Evolutionary conservation across 306 rosid genomes (phyloP), one percentile per base, ranked within the genome.

Genomic region (Herpetospermum pedunculosum): DNA sequence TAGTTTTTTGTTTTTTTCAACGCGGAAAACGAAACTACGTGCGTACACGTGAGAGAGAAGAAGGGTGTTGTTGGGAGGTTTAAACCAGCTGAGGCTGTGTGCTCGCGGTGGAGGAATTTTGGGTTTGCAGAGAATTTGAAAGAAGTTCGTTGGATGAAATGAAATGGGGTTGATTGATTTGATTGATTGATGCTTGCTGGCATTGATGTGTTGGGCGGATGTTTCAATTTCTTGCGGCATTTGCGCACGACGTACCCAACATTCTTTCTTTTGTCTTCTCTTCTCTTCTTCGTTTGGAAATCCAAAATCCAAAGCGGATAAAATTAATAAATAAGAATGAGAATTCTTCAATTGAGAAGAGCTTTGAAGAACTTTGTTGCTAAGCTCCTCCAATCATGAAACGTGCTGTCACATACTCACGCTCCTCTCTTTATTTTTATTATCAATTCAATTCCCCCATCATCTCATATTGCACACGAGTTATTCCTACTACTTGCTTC

Each of bases 151-250:
- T n/a, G n/a, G n/a, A n/a, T n/a, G n/a, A n/a, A n/a, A n/a, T n/a
- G n/a, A n/a, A n/a, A n/a, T n/a, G n/a, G n/a, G n/a, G n/a, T n/a
- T n/a, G n/a, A n/a, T n/a, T n/a, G n/a, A n/a, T n/a, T n/a, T n/a
- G n/a, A n/a, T n/a, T n/a, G n/a, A n/a, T n/a, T n/a, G n/a, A n/a
- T n/a, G n/a, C n/a, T n/a, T 76, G 86, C 83, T 83, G 91, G 81
- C 88, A 83, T 60, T 70, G 29, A 58, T 72, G 76, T 38, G 80
- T 80, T 46, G 59, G 91, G 87, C 88, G 88, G 91, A 82, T 79
- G 75, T 80, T 83, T 62, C 96, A 78, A 92, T 81, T 79, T 63
- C 73, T 68, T 23, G 87, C 89, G 80, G 78, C 81, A 34, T 79
- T 87, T 78, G 67, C 92, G 92, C 84, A 46, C 74, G 74, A 46